Evolutionary conservation across 352 stramenopile genomes (phyloP).

Genomic region (Phytophthora pluvialis): DNA sequence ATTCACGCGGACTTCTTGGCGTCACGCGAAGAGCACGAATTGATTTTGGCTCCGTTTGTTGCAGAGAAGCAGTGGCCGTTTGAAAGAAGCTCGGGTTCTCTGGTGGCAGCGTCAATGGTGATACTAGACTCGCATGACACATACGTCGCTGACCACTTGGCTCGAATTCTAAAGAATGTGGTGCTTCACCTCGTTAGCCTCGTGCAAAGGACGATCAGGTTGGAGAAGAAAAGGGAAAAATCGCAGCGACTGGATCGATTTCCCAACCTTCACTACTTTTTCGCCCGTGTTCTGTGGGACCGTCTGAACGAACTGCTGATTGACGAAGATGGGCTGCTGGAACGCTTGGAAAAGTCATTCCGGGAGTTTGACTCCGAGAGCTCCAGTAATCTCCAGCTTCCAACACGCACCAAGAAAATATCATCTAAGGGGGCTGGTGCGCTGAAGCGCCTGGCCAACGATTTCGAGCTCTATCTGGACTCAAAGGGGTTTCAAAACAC

Average conservation of each 20-base stretch:
- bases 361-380: slow-evolving; percentile 26
- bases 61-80: slow-evolving; percentile 3
- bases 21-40: slow-evolving; percentile 30
- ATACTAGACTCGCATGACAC: slow-evolving; percentile 21
- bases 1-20: slow-evolving; percentile 32
- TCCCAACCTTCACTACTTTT: slow-evolving; percentile 34
- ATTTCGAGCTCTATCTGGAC: slow-evolving; percentile 31
- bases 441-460: slow-evolving; percentile 16
- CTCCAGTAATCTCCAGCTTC: slow-evolving; percentile 9
- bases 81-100: neutral
- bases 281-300: slow-evolving; percentile 34
- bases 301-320: slow-evolving; percentile 38
- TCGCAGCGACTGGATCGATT: slow-evolving; percentile 30
- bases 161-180: slow-evolving; percentile 38
- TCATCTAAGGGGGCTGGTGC: neutral
- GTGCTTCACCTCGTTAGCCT: slow-evolving; percentile 32
- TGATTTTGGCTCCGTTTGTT: slow-evolving; percentile 27
- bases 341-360: slow-evolving; percentile 2
- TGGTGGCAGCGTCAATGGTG: slow-evolving; percentile 31
- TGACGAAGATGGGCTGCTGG: slow-evolving; percentile 24
- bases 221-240: neutral
- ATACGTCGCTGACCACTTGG: slow-evolving; percentile 27
- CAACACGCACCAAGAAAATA: neutral
- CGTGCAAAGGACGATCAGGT: slow-evolving; percentile 20
- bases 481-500: slow-evolving; percentile 34